Evolutionary conservation across 441 rosid genomes (phyloP).

Genomic region (Populus hybrid): DNA sequence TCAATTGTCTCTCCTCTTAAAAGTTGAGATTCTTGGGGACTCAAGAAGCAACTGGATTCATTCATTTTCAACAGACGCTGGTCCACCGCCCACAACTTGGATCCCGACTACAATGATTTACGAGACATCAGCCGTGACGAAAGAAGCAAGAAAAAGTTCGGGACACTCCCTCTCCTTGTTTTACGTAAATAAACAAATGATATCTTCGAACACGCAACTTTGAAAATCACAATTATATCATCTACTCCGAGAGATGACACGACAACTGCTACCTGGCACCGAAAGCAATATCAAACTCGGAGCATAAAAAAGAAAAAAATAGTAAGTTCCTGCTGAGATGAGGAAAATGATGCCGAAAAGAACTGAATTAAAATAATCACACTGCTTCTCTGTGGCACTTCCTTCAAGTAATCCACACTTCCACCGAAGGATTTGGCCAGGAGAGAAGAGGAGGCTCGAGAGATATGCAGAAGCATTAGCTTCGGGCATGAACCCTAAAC

Average conservation of each 20-base stretch:
- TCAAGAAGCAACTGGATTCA: neutral
- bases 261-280: neutral
- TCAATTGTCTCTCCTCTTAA: neutral
- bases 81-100: neutral
- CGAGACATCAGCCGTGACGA: constrained; percentile 14
- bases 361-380: too few species aligned
- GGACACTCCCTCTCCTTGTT: neutral
- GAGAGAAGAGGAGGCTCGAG: too few species aligned
- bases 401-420: too few species aligned
- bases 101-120: neutral
- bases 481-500: too few species aligned
- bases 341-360: too few species aligned
- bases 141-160: neutral
- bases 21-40: neutral
- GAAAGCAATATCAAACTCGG: too few species aligned
- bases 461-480: too few species aligned
- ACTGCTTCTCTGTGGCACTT: too few species aligned
- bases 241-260: neutral
- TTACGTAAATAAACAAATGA: neutral
- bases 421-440: too few species aligned
- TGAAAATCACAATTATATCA: neutral
- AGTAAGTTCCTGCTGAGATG: too few species aligned
- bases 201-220: neutral
- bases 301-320: too few species aligned
- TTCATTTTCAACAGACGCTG: neutral